These are phyloP conservation scores for Trichoderma sp. DNA, from an alignment of 2,329 filamentous ascomycete genomes.

Conservation along the genomic window DNA sequence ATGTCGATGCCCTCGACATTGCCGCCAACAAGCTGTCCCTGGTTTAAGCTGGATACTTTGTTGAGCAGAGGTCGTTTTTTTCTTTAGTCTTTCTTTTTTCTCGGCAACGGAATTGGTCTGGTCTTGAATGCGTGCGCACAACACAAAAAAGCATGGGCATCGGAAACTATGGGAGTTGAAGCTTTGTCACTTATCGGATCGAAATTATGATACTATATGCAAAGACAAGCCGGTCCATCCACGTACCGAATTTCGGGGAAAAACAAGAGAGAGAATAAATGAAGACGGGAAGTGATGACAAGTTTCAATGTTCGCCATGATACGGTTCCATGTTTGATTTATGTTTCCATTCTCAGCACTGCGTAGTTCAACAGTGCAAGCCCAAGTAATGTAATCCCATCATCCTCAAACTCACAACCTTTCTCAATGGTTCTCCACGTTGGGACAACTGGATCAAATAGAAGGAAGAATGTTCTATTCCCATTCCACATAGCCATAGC, in stretches of 20 bases:
- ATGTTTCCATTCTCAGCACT: background rate
- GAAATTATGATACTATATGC: conserved; percentile 35
- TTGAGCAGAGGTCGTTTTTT: background rate
- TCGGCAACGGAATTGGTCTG: conserved; percentile 45
- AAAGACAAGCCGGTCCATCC: conserved; percentile 22
- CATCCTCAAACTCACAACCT: background rate
- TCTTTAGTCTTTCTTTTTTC: conserved; percentile 18
- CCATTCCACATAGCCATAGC: background rate
- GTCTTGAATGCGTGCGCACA: conserved; percentile 33
- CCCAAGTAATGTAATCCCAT: background rate
- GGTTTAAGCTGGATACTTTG: conserved; percentile 63
- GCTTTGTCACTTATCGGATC: conserved; percentile 38
- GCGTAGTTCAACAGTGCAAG: background rate
- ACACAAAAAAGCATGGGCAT: conserved; percentile 35
- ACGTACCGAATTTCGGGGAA: conserved; percentile 11
- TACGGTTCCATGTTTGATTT: background rate
- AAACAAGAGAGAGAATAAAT: background rate
- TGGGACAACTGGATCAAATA: background rate
- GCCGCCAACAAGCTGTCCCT: conserved; percentile 98
- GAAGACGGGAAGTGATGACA: background rate
- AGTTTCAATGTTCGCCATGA: background rate
- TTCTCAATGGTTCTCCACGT: background rate
- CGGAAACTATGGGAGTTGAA: conserved; percentile 40
- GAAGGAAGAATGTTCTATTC: background rate
- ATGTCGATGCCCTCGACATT: conserved; percentile 98